Evolutionary conservation across 2,329 filamentous ascomycete species (phyloP), one percentile per base, ranked within the genome.

Genomic region (Xylaria sp.): DNA sequence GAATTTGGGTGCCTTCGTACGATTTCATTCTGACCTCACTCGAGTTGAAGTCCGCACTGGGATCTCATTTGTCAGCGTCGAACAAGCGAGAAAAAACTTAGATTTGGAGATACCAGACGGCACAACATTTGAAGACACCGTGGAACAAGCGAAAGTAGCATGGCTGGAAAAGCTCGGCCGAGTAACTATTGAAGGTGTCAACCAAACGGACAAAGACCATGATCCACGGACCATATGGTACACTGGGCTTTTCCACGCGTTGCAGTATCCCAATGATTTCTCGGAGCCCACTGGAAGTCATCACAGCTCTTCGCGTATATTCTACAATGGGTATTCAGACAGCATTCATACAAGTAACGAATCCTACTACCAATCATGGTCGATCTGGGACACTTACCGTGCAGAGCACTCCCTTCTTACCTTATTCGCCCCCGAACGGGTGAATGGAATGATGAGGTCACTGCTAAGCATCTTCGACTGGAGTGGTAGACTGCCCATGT

Each of bases 331-430:
- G 15, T 85, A 85, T 62, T 84, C 83, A 0, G 83, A 85, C 58
- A 82, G 78, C 34, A 72, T 84, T 0, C 82, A 84, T 54, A 75
- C 75, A 10, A 76, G 72, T 4, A 78, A 81, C 39, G 83, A 85
- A 54, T 83, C 82, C 0, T 85, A 85, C 72, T 85, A 84, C 68
- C 84, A 85, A 69, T 84, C 82, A 0, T 85, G 83, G 84, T 84
- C 82, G 1, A 84, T 85, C 59, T 85, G 83, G 84, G 84, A 85
- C 63, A 85, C 84, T 0, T 85, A 84, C 70, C 77, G 84, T 3
- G 84, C 83, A 0, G 83, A 85, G 63, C 83, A 85, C 65, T 83
- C 82, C 0, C 75, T 85, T 0, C 72, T 85, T 0, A 82, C 83
- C 0, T 66, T 85, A 0, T 83, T 85, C 58, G 83, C 83, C 0